Evolutionary conservation across 768 basidiomycete species (phyloP), one percentile per base, ranked within the genome.

Genomic region (Pulveroboletus ravenelii): DNA sequence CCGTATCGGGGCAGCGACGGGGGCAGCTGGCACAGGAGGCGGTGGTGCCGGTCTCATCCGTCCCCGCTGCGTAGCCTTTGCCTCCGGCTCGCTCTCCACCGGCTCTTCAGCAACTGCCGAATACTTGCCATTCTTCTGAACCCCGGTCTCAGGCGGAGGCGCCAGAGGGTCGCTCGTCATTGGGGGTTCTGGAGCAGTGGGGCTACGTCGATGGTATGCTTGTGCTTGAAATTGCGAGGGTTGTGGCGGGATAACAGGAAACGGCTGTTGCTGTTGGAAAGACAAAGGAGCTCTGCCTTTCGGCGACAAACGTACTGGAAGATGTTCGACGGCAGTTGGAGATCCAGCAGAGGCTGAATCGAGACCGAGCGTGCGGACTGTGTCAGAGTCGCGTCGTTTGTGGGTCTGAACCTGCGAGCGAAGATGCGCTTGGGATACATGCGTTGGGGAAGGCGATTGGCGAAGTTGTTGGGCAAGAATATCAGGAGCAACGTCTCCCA

Each of bases 321-420:
- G 50, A 36, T 61, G 59, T 20, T 82, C 79, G 18, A 81, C 72
- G 5, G 75, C 74, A 1, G 85, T 84, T 1, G 85, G 85, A 10
- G 74, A 75, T 15, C 78, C 78, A n/a, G 71, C 63, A 20, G 67
- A 52, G n/a, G 57, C 62, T 31, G 68, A 41, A 10, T 69, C 68
- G 15, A 70, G 68, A 35, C 72, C 72, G 13, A 70, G 64, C 7
- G 73, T 78, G 40, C 84, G 85, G 27, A 89, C 69, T 0, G 88
- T 89, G 54, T 91, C 88, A 0, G 88, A 89, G 50, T 89, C 87
- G 25, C 81, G 78, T 44, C 88, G 81, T 58, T 73, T 77, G 62
- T 90, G 88, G 2, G 65, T 68, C 56, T 75, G 65, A 39, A 60
- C 40, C 10, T 59, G 60, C 9, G 70, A 55, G 3, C 72, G 55